These are phyloP conservation scores for Zymoseptoria ardabiliae DNA, from an alignment of 2,329 filamentous ascomycete genomes.

Conservation along the genomic window DNA sequence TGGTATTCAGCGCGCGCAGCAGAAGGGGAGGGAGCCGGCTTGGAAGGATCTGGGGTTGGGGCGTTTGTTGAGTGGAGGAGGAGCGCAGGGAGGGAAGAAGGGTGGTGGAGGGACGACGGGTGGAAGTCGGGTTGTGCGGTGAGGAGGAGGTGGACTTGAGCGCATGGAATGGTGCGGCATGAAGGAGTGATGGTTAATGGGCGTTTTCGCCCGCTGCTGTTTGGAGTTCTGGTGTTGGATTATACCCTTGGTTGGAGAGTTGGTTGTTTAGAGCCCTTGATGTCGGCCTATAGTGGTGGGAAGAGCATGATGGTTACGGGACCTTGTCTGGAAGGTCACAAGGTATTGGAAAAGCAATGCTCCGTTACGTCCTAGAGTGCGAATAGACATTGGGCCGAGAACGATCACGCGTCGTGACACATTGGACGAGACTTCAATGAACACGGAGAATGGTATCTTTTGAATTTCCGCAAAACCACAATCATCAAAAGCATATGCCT, in stretches of 20 bases:
- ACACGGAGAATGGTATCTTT: conserved; percentile 1
- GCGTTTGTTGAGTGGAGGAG: conserved; percentile 59
- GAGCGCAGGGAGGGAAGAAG: conserved; percentile 32
- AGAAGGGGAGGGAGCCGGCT: conserved; percentile 60
- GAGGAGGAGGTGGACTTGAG: neutral
- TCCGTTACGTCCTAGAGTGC: neutral
- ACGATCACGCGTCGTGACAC: neutral
- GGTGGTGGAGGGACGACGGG: conserved; percentile 1
- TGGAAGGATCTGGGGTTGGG: conserved; percentile 75
- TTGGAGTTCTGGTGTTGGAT: neutral
- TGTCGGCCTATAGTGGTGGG: neutral
- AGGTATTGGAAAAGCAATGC: neutral
- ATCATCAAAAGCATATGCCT: neutral
- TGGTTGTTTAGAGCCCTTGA: neutral
- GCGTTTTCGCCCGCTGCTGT: neutral
- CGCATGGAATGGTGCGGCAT: neutral
- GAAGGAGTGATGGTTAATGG: neutral
- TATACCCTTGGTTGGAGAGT: neutral
- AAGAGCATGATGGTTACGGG: neutral
- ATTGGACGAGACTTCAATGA: neutral
- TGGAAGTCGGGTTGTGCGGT: neutral
- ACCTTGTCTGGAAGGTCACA: neutral
- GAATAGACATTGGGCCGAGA: neutral
- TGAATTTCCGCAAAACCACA: neutral
- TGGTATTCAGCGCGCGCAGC: conserved; percentile 73